Percentiles rank a stretch among this genome's conserved stretches.
Conservation (phyloP, 2,329 filamentous ascomycete genomes). For the Nothophaeocryptopus gaeumannii region DNA sequence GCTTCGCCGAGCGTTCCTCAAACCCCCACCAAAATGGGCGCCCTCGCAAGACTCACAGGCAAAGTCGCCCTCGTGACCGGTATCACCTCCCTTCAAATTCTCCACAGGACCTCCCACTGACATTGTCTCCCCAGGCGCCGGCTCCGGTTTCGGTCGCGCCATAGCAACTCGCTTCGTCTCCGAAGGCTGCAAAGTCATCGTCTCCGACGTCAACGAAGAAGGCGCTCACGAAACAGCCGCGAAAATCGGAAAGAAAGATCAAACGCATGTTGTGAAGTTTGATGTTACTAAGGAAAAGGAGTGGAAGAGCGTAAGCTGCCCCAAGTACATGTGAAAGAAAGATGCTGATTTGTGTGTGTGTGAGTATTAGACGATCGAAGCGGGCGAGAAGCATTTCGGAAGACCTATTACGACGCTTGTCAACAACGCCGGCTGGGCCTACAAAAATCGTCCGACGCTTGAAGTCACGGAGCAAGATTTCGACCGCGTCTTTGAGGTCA, state of each 20-base stretch:
- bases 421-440: slow-evolving; percentile 7
- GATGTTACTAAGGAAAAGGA: neutral
- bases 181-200: slow-evolving; percentile 7
- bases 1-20: no score
- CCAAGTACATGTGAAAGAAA: no score
- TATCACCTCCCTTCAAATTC: no score
- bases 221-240: neutral
- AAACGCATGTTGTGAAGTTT: slow-evolving; percentile 3
- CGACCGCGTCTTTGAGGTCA: slow-evolving; percentile 5
- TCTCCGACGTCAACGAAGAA: slow-evolving; percentile 1
- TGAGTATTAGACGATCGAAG: no score
- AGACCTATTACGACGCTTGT: neutral
- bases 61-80: no score
- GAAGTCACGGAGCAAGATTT: neutral
- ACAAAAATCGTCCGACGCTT: slow-evolving; percentile 2
- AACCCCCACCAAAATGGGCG: no score
- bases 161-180: slow-evolving; percentile 1
- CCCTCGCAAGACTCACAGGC: no score
- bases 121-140: neutral
- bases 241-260: neutral
- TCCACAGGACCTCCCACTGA: neutral
- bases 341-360: no score
- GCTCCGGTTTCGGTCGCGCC: slow-evolving; percentile 1
- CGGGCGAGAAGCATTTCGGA: no score
- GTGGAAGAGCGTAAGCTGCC: neutral